These are phyloP conservation scores for Boletus smithii DNA, from an alignment of 1,284 basidiomycete species.

Conservation along the genomic window DNA sequence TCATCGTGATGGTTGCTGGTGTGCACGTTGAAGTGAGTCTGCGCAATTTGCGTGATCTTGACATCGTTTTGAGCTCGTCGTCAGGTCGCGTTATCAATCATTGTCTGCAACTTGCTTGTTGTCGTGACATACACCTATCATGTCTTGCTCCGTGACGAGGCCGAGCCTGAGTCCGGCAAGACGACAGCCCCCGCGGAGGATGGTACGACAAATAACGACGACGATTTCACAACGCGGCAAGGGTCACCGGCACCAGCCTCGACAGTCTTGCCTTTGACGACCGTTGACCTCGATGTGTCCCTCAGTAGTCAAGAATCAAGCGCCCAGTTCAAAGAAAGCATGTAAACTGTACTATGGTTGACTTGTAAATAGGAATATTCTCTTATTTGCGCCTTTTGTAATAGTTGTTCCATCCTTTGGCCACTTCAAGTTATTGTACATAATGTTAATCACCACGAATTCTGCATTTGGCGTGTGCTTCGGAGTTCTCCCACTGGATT, in stretches of 20 bases:
- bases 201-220: too few relatives aligned
- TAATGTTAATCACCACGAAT: too few relatives aligned
- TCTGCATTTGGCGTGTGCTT: too few relatives aligned
- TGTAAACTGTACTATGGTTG: background rate
- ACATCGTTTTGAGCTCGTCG: background rate
- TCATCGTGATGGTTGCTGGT: background rate
- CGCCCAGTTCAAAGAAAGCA: background rate
- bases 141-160: constrained; percentile 4
- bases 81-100: constrained; percentile 17
- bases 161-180: too few relatives aligned
- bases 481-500: too few relatives aligned
- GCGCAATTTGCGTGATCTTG: background rate
- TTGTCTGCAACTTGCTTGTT: constrained; percentile 31
- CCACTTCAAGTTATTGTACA: too few relatives aligned
- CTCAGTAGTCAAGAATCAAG: background rate
- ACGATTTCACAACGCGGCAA: constrained; percentile 4
- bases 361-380: too few relatives aligned
- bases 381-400: too few relatives aligned
- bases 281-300: background rate
- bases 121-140: constrained; percentile 24
- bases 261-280: background rate
- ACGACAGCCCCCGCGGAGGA: too few relatives aligned
- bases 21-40: constrained; percentile 14
- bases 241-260: background rate
- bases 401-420: too few relatives aligned